phyloP scores from a whole-genome alignment of 73 alveolate species.

The Paramecium octaurelia region DNA sequence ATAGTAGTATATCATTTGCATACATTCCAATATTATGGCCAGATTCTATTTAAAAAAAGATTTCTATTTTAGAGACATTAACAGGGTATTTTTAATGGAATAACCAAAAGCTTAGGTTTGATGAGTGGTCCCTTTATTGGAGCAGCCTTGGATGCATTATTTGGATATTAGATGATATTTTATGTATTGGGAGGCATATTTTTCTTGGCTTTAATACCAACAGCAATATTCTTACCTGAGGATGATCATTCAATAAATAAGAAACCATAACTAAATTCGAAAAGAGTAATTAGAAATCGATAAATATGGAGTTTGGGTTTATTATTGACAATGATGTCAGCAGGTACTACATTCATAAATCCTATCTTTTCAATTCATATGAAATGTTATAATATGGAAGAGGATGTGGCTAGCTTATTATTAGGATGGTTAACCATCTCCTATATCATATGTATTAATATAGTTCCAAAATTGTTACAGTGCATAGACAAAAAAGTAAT shows the following conservation, averaged over 20 bases:
- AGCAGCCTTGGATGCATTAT: slow-evolving; percentile 9
- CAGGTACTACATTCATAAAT: slow-evolving; percentile 36
- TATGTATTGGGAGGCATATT: slow-evolving; percentile 25
- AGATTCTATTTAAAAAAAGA: slow-evolving; percentile 33
- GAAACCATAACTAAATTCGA: neutral
- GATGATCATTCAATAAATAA: neutral
- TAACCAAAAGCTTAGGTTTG: neutral
- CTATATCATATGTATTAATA: neutral
- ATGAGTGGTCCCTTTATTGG: slow-evolving; percentile 56
- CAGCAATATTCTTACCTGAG: neutral
- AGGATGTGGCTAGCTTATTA: neutral
- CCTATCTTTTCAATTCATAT: slow-evolving; percentile 25
- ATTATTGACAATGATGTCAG: slow-evolving; percentile 49
- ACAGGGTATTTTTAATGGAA: neutral
- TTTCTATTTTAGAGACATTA: slow-evolving; percentile 14
- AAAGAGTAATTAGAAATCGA: neutral
- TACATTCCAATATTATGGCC: slow-evolving; percentile 59
- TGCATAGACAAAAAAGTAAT: slow-evolving; percentile 3
- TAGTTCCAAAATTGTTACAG: neutral
- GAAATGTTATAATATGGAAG: neutral
- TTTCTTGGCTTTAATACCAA: neutral
- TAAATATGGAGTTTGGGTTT: neutral
- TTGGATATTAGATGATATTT: slow-evolving; percentile 37
- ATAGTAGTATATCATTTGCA: slow-evolving; percentile 58
- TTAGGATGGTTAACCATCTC: slow-evolving; percentile 8